Evolutionary conservation across 2,329 filamentous ascomycete genomes (phyloP).

Genomic region (Penicillium polonicum): DNA sequence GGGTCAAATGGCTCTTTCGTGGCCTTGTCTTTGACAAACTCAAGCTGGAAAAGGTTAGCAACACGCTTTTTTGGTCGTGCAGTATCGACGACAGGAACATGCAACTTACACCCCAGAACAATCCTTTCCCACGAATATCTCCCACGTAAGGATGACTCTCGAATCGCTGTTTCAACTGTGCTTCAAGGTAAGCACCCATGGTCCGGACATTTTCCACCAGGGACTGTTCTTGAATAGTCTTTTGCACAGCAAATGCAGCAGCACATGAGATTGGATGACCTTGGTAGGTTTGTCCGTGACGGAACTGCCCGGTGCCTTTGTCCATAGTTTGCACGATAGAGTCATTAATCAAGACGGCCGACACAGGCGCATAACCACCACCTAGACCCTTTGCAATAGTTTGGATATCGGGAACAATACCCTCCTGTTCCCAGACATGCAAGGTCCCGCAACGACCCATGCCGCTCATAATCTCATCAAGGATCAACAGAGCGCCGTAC

Average conservation of each 20-base stretch:
- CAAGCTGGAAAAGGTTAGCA: slow-evolving; percentile 40
- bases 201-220: slow-evolving; percentile 58
- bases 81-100: background rate
- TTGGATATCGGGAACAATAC: slow-evolving; percentile 59
- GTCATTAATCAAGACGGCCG: slow-evolving; percentile 54
- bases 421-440: slow-evolving; percentile 60
- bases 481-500: slow-evolving; percentile 70
- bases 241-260: slow-evolving; percentile 61
- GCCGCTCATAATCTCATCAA: slow-evolving; percentile 75
- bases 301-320: slow-evolving; percentile 51
- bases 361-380: slow-evolving; percentile 57
- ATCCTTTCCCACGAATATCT: slow-evolving; percentile 57
- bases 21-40: slow-evolving; percentile 57
- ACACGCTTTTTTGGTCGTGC: too few species aligned
- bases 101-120: slow-evolving; percentile 59
- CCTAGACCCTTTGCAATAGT: slow-evolving; percentile 61
- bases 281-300: slow-evolving; percentile 62
- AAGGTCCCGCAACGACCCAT: slow-evolving; percentile 59
- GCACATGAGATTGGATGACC: slow-evolving; percentile 58
- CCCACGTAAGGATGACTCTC: slow-evolving; percentile 52
- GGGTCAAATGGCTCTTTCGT: slow-evolving; percentile 56
- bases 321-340: slow-evolving; percentile 51
- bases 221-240: slow-evolving; percentile 56
- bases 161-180: slow-evolving; percentile 47
- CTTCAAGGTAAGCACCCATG: slow-evolving; percentile 51